Percentiles rank a stretch among this genome's conserved stretches.
These are phyloP conservation scores for Stachybotrys elegans DNA, from an alignment of 2,329 filamentous ascomycete genomes.

Conservation along the genomic window DNA sequence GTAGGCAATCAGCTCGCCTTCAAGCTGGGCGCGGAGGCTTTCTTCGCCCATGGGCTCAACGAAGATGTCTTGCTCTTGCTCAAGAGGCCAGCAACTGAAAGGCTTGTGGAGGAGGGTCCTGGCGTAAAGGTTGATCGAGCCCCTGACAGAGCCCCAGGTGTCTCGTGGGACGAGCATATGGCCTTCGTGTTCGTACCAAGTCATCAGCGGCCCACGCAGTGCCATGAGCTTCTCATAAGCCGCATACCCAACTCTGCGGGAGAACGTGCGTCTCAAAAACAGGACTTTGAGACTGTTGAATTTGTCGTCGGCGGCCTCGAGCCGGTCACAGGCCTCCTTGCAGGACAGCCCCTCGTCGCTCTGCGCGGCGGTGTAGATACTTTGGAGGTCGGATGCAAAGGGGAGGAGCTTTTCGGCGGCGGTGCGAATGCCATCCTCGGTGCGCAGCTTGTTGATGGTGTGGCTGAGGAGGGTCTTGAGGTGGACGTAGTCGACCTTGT, in stretches of 20 bases:
- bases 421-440: conserved; percentile 30
- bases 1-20: conserved; percentile 54
- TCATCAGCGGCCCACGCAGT: too few species aligned
- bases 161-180: conserved; percentile 36
- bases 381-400: conserved; percentile 35
- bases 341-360: conserved; percentile 36
- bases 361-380: conserved; percentile 43
- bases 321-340: conserved; percentile 33
- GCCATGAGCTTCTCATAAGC: conserved; percentile 37
- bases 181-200: too few species aligned
- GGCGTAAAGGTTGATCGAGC: conserved; percentile 48
- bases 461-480: conserved; percentile 41
- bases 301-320: conserved; percentile 29
- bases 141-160: conserved; percentile 45
- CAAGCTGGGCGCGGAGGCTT: conserved; percentile 45
- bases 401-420: conserved; percentile 36
- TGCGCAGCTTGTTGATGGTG: conserved; percentile 29
- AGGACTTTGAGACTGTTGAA: conserved; percentile 26
- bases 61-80: conserved; percentile 44
- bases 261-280: too few species aligned
- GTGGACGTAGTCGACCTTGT: conserved; percentile 43
- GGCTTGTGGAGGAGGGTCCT: conserved; percentile 31
- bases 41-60: conserved; percentile 51
- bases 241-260: conserved; percentile 31
- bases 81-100: conserved; percentile 39